Evolutionary conservation across 352 stramenopile genomes (phyloP), one percentile per base, ranked within the genome.

Genomic region (Pythium vanterpoolii): DNA sequence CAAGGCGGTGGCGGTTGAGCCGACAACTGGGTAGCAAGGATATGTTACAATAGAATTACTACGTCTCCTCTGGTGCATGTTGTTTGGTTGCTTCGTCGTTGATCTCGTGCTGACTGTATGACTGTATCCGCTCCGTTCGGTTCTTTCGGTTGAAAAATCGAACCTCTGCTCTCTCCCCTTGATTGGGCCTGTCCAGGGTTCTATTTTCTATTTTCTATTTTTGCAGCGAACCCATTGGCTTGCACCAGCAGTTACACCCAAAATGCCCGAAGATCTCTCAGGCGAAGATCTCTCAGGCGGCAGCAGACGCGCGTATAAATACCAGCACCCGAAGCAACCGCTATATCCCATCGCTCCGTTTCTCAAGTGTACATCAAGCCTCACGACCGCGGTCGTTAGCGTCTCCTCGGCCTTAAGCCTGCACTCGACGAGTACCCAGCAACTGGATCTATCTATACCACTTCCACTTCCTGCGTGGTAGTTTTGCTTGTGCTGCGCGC

Each of bases 231-330:
- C n/a, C n/a, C n/a, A n/a, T n/a, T n/a, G n/a, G n/a, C n/a, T n/a
- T n/a, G n/a, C n/a, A n/a, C n/a, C n/a, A n/a, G n/a, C n/a, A n/a
- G n/a, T n/a, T n/a, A n/a, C n/a, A n/a, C n/a, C n/a, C n/a, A n/a
- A n/a, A n/a, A n/a, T n/a, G n/a, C n/a, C n/a, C n/a, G n/a, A n/a
- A n/a, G n/a, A n/a, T n/a, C n/a, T n/a, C n/a, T n/a, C n/a, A n/a
- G n/a, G n/a, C n/a, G n/a, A n/a, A n/a, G n/a, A n/a, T n/a, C n/a
- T n/a, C n/a, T n/a, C n/a, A n/a, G n/a, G n/a, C n/a, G n/a, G n/a
- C n/a, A n/a, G n/a, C n/a, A n/a, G n/a, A n/a, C 47, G 31, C n/a
- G 38, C 16, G 51, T 58, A 39, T 58, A 42, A 40, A 58, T 58
- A 58, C 43, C n/a, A n/a, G n/a, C 5, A 11, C 8, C 8, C 40